Base-by-base conservation (phyloP, 805 yeast species). In the Candida vaughaniae region DNA sequence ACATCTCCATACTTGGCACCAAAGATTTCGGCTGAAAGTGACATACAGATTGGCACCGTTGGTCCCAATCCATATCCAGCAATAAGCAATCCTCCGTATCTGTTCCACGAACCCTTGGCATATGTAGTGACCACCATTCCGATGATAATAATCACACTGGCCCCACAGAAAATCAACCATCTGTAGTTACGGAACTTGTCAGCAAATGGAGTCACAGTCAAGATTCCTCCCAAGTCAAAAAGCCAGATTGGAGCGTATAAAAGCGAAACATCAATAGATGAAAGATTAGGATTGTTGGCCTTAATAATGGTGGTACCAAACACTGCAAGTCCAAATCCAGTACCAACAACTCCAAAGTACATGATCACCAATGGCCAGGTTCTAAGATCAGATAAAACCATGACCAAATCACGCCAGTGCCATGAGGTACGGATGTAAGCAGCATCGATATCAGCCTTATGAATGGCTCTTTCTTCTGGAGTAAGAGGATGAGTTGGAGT, bases 271-370 rank as follows among this genome's bases (percentile, higher is more conserved):
- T 80, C 66, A 48, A 88, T 83, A 2, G 87, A 77, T 2, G 79
- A 60, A 45, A 84, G 66, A 5, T 54, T 47, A 2, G 91, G 82
- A 54, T 85, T 79, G 45, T 82, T 78, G 4, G 75, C 73, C 33
- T 70, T 60, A 49, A 87, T 82, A 47, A 87, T 76, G 6, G 91
- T 80, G 3, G 95, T 81, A 4, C 90, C 95, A 60, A 83, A 87
- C 15, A 82, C 91, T 22, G 89, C 89, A 33, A 87, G 65, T 22
- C 95, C 96, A 52, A 74, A 81, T 1, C 96, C 96, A n/a, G 87
- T 78, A 31, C 95, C 96, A 17, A 87, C 95, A 15, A 85, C 95
- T 14, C 95, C 96, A 56, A 87, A 88, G 62, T 87, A 87, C 95
- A 87, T 87, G 62, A 87, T 68, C 30, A 85, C 67, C 41, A 88